phyloP scores from a whole-genome alignment of 1,284 basidiomycete species.

The Boletus subluridellus region DNA sequence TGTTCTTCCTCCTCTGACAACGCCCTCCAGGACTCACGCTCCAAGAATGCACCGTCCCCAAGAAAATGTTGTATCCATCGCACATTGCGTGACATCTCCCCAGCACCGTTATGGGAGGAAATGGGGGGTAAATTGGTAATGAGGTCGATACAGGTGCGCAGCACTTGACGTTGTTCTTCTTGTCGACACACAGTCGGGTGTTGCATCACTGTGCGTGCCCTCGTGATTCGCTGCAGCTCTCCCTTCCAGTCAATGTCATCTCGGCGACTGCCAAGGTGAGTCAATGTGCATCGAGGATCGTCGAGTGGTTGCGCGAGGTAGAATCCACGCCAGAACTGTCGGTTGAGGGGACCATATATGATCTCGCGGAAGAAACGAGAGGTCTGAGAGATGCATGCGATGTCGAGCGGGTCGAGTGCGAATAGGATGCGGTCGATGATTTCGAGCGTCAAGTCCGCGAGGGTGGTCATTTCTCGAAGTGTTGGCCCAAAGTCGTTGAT shows the following conservation, averaged over 20 bases:
- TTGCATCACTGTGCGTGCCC: constrained; percentile 45
- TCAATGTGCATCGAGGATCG: constrained; percentile 50
- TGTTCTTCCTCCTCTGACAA: constrained; percentile 41
- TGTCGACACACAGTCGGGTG: constrained; percentile 34
- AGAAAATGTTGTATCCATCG: constrained; percentile 49
- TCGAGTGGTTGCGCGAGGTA: constrained; percentile 60
- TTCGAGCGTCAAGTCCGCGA: constrained; percentile 49
- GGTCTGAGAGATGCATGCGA: constrained; percentile 49
- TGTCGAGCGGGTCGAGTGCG: constrained; percentile 53
- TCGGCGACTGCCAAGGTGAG: constrained; percentile 39
- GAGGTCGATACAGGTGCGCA: constrained; percentile 51
- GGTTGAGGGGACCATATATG: constrained; percentile 45
- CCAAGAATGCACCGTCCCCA: constrained; percentile 44
- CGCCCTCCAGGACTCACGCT: constrained; percentile 31
- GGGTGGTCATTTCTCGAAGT: constrained; percentile 5
- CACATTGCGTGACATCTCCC: constrained; percentile 45
- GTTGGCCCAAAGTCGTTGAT: background rate
- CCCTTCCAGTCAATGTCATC: constrained; percentile 50
- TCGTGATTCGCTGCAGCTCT: constrained; percentile 49
- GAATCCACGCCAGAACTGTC: constrained; percentile 56
- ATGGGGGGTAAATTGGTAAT: constrained; percentile 42
- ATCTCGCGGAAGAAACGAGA: constrained; percentile 42
- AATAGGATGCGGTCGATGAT: constrained; percentile 54
- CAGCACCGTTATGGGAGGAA: constrained; percentile 28
- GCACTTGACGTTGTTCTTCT: constrained; percentile 41